Base-by-base conservation (phyloP, 164 flowering plant species). In the Chimonanthus salicifolius region DNA sequence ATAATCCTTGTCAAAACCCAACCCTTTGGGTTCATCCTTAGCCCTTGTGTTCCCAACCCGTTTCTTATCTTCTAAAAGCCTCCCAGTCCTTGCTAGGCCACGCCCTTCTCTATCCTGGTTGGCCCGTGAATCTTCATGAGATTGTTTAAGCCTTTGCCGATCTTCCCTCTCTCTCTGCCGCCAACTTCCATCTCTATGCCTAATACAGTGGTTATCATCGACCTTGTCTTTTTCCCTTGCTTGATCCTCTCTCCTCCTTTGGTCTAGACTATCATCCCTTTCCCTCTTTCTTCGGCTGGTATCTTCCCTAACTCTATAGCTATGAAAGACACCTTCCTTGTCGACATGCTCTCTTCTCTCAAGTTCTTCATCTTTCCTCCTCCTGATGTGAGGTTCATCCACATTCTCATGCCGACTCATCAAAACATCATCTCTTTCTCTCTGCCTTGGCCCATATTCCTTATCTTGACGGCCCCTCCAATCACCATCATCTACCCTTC, bases 291-390 rank as follows among this genome's bases (percentile, higher is more conserved):
- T 87, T 58, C 85, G 88, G 80, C 85, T 81, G 47, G 74, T 74
- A 73, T 80, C 84, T 76, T 91, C 98, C 54, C 76, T 72, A 70
- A 75, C 72, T 76, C 89, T 82, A 70, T 83, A 85, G 45, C 78
- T 82, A 74, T 81, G 86, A 74, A 85, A 73, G 47, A 77, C 70
- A 67, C 85, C 96, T 74, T 90, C 91, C 74, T 88, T 92, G 5
- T 88, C 92, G 71, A 76, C 75, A 73, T 82, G 83, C 21, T 89
- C 92, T 82, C 96, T 84, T 72, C 89, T 85, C 9, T 63, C 66
- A 74, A 83, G 76, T 51, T 87, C 97, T 64, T 88, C 92, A 65
- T 88, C 94, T 80, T 87, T 96, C 83, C 92, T 88, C 82, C 90
- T 85, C 83, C 83, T 93, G 76, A 80, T 72, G 60, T 79, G 83